Evolutionary conservation across 768 basidiomycete species (phyloP), one percentile per base, ranked within the genome.

Genomic region (Stropharia rugosoannulata): DNA sequence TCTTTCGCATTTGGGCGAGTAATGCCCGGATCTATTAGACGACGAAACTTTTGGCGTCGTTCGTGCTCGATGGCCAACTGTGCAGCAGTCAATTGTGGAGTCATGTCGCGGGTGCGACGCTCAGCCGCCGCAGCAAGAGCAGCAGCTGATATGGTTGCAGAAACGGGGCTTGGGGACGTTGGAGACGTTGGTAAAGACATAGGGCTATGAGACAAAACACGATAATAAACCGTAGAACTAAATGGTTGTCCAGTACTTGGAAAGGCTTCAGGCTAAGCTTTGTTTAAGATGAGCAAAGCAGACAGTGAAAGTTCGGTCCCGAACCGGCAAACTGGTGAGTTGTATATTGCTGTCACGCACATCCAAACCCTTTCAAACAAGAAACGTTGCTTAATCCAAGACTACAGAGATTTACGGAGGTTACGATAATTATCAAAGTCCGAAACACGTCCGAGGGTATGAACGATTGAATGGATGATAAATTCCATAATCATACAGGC

Each of bases 21-120:
- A 62, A 93, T 92, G 12, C 89, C 90, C 43, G 89, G 89, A 62
- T 93, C 88, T 56, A 93, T 79, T 56, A 93, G 74, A 38, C 91
- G 77, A 42, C 91, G 80, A 68, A 93, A 92, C 54, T 75, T 75
- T 65, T 87, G 89, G 40, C 86, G 82, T 51, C 78, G 80, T 51
- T 87, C 87, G 60, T 87, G 83, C 58, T 90, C 81, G 58, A 76
- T 74, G 32, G 70, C 68, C 52, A 70, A 49, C 58, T 78, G 74
- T 1, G 75, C 70, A 11, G 74, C 69, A 38, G 77, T 68, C 36
- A 68, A 65, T 55, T 73, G 70, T 6, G 64, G 54, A 13, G 73
- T 64, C 16, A 68, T 56, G 55, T 72, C 64, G 46, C 66, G 68
- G 6, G 68, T 64, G 51, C 81, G 73, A n/a, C 73, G 72, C 59